Conservation (phyloP, 1,284 basidiomycete species). For the Leccinum pachyderme region DNA sequence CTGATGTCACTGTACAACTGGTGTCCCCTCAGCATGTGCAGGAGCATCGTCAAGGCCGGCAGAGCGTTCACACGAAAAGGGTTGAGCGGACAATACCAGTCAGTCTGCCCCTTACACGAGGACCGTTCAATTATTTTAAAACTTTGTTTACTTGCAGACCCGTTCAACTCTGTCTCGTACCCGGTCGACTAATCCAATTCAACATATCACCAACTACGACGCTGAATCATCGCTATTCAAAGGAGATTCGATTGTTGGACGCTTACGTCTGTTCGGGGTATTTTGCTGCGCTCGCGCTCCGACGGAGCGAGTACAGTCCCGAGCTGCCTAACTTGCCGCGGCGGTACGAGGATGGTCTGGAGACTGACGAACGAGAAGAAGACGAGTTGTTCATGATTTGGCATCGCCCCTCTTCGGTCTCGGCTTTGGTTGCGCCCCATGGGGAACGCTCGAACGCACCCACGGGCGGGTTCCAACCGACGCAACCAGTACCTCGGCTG, state of each 20-base stretch:
- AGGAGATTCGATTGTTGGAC: conserved; percentile 63
- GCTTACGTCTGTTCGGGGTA: conserved; percentile 79
- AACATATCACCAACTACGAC: conserved; percentile 50
- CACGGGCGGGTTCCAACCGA: conserved; percentile 20
- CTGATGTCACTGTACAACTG: conserved; percentile 72
- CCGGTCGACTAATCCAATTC: conserved; percentile 65
- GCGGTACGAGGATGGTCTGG: conserved; percentile 77
- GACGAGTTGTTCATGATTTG: conserved; percentile 74
- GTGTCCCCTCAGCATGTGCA: conserved; percentile 76
- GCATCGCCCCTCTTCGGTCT: conserved; percentile 45
- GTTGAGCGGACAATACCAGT: conserved; percentile 70
- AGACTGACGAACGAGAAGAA: conserved; percentile 73
- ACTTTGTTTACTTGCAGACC: conserved; percentile 41
- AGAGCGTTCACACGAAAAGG: conserved; percentile 69
- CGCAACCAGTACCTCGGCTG: conserved; percentile 48
- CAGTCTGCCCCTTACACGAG: conserved; percentile 25
- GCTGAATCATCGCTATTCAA: conserved; percentile 48
- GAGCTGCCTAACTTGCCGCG: conserved; percentile 52
- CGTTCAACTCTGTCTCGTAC: conserved; percentile 64
- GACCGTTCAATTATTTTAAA: background rate
- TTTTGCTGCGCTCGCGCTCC: conserved; percentile 65
- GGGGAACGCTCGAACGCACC: conserved; percentile 22
- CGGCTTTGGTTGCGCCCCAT: background rate
- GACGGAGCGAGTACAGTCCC: conserved; percentile 57
- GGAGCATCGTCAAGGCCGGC: conserved; percentile 68